phyloP scores from a whole-genome alignment of 2,329 filamentous ascomycete genomes.

The Aspergillus luchuensis region DNA sequence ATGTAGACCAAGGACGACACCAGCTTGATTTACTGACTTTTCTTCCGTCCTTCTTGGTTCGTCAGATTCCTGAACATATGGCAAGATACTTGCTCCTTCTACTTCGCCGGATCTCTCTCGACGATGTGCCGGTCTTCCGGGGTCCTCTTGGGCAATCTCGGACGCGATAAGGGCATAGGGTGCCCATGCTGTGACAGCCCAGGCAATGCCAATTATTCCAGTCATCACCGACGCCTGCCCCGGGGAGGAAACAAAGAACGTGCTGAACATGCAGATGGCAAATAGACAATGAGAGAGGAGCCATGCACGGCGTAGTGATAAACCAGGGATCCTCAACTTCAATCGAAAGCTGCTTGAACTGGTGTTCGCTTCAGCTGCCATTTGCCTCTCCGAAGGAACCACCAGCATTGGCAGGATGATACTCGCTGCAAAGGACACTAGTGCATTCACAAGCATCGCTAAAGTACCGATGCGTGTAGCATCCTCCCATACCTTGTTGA shows the following conservation, averaged over 20 bases:
- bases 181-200: conserved; percentile 88
- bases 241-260: conserved; percentile 71
- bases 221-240: conserved; percentile 72
- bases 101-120: background rate
- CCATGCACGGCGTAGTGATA: conserved; percentile 81
- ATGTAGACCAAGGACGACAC: conserved; percentile 5
- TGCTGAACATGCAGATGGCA: conserved; percentile 72
- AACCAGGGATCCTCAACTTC: background rate
- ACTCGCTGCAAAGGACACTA: conserved; percentile 78
- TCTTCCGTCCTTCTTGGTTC: background rate
- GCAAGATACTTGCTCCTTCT: conserved; percentile 1
- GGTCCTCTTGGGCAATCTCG: conserved; percentile 48
- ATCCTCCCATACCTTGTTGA: conserved; percentile 76
- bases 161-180: conserved; percentile 89
- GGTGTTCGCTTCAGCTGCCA: background rate
- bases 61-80: conserved; percentile 1
- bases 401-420: conserved; percentile 83
- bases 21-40: background rate
- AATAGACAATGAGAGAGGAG: conserved; percentile 78
- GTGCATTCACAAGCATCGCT: conserved; percentile 81
- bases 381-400: conserved; percentile 66
- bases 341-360: background rate
- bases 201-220: conserved; percentile 78
- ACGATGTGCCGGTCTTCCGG: background rate
- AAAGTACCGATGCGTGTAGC: conserved; percentile 86